phyloP scores from a whole-genome alignment of 2,329 filamentous ascomycete species.

The Fusarium sp. region DNA sequence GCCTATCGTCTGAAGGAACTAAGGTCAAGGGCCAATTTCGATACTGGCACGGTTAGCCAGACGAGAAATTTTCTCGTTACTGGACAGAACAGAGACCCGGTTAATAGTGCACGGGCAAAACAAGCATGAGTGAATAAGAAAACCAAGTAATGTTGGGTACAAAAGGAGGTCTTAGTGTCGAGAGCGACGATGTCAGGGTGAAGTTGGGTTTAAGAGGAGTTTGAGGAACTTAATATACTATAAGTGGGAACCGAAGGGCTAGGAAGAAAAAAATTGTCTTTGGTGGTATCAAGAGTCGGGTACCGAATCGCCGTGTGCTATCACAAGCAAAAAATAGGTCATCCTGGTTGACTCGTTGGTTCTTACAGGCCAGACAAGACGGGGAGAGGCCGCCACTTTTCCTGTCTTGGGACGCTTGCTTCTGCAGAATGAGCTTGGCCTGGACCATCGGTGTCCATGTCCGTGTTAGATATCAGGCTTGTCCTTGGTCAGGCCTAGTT shows the following conservation, averaged over 20 bases:
- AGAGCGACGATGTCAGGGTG: slow-evolving; percentile 29
- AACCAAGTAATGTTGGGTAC: background rate
- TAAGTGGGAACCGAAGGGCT: slow-evolving; percentile 38
- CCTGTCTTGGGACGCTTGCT: slow-evolving; percentile 15
- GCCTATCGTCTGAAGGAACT: slow-evolving; percentile 28
- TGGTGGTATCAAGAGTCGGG: slow-evolving; percentile 41
- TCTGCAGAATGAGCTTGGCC: slow-evolving; percentile 28
- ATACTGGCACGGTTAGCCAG: slow-evolving; percentile 28
- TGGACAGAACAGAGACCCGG: slow-evolving; percentile 12
- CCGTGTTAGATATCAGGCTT: slow-evolving; percentile 17
- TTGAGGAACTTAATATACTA: slow-evolving; percentile 22
- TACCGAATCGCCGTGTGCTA: slow-evolving; percentile 22
- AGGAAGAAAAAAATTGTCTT: slow-evolving; percentile 36
- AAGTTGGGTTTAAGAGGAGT: slow-evolving; percentile 38
- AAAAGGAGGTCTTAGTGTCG: slow-evolving; percentile 28
- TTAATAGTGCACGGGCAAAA: slow-evolving; percentile 7
- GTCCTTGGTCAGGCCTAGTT: slow-evolving; percentile 9
- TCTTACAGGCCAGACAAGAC: slow-evolving; percentile 5
- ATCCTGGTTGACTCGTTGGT: slow-evolving; percentile 11
- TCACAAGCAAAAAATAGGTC: slow-evolving; percentile 41
- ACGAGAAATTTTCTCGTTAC: slow-evolving; percentile 24
- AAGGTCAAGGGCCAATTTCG: slow-evolving; percentile 34
- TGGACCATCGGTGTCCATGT: slow-evolving; percentile 20
- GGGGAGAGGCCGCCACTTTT: slow-evolving; percentile 29
- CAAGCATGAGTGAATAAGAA: background rate